Percentiles rank a stretch among this genome's conserved stretches.
Conservation (phyloP, 2,329 filamentous ascomycete species). For the Cordyceps militaris region DNA sequence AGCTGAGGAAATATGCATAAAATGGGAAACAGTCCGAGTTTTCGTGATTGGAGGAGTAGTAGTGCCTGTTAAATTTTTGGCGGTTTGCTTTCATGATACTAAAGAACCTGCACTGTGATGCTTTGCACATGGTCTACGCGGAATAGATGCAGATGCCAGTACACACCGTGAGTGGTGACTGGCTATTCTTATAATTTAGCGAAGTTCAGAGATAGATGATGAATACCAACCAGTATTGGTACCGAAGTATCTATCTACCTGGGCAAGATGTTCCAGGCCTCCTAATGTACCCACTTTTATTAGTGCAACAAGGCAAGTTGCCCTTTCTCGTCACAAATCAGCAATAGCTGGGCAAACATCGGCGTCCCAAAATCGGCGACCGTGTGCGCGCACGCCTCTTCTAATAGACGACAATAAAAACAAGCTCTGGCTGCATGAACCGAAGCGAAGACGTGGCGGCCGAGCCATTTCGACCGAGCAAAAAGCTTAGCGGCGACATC, state of each 20-base stretch:
- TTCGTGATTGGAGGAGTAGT: not conserved
- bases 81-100: constrained; percentile 2
- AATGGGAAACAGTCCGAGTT: not conserved
- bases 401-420: not conserved
- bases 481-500: not conserved
- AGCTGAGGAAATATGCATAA: constrained; percentile 30
- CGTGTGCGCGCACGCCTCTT: not conserved
- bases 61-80: not conserved
- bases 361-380: not conserved
- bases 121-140: not conserved
- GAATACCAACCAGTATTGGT: no score
- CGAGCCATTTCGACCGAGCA: not conserved
- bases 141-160: not conserved
- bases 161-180: not conserved
- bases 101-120: not conserved
- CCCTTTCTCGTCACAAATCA: not conserved
- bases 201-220: no score
- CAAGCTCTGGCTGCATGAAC: not conserved
- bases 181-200: no score
- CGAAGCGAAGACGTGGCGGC: not conserved
- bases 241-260: no score
- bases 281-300: constrained; percentile 3
- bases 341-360: not conserved
- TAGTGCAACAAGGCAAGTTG: not conserved
- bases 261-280: no score